Evolutionary conservation across 2,329 filamentous ascomycete genomes (phyloP).

Genomic region (Coniochaeta hoffmannii): DNA sequence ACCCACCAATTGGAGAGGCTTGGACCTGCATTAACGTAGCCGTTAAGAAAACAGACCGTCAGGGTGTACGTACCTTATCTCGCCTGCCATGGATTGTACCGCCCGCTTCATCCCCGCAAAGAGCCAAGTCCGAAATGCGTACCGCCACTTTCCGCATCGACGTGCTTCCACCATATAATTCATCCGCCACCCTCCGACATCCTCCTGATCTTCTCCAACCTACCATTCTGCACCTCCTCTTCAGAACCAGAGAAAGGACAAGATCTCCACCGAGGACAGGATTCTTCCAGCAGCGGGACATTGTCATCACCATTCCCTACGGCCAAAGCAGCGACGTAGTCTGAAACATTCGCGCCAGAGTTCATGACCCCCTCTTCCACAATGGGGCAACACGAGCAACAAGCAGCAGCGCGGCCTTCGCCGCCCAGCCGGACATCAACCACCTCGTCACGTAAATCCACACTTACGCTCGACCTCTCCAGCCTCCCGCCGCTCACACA

Average conservation of each 20-base stretch:
- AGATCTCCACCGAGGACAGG: neutral
- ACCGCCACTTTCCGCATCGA: conserved; percentile 1
- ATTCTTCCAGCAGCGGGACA: too few species aligned
- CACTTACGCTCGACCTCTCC: conserved; percentile 67
- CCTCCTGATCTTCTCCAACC: neutral
- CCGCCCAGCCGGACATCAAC: conserved; percentile 36
- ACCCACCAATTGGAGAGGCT: neutral
- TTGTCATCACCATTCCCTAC: too few species aligned
- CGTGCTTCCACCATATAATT: neutral
- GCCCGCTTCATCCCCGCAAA: neutral
- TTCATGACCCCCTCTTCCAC: neutral
- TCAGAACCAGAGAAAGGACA: neutral
- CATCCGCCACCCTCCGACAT: neutral
- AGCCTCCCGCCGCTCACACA: conserved; percentile 60
- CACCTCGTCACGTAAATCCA: conserved; percentile 35
- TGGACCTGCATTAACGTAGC: neutral
- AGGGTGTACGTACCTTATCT: neutral
- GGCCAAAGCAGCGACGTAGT: neutral
- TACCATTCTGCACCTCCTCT: neutral
- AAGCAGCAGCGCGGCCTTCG: conserved; percentile 13
- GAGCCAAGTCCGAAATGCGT: neutral
- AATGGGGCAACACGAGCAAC: neutral
- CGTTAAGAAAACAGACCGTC: neutral
- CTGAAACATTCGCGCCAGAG: conserved; percentile 1
- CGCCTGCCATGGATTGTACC: neutral